Base-by-base conservation (phyloP, 768 basidiomycete species). In the Tulasnella sp. region DNA sequence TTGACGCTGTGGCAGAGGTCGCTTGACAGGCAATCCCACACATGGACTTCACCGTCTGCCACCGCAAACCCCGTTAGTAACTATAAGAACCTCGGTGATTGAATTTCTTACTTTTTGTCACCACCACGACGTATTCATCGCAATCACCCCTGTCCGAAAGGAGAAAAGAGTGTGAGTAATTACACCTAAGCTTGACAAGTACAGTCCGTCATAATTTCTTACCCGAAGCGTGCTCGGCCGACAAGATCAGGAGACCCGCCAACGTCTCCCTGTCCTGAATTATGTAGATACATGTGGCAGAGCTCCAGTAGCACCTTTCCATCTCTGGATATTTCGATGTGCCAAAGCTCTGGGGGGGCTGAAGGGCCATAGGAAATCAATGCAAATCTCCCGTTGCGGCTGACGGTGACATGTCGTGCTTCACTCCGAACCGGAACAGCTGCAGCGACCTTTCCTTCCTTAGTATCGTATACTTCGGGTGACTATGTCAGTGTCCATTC, bases 11-110 rank as follows among this genome's bases (percentile, higher is more conserved):
- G 93, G 3, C 95, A 87, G 1, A 94, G 87, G 12, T 54, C 28
- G 20, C 90, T 94, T 16, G 93, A 92, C 85, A 94, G 93, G 80
- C 91, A 90, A 83, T 96, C 94, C 94, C 94, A 96, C 18, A 95
- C 93, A 83, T 93, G 92, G 24, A 96, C 92, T 83, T 94, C 93
- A 5, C 94, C 94, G 81, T 90, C 94, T 83, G 60, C 31, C 42
- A 41, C 41, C 41, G 41, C n/a, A n/a, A 46, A 74, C 16, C n/a
- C 9, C 1, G 72, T 74, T 20, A 74, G 72, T 40, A 46, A 46
- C 4, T 1, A 1, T 40, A n/a, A 44, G 22, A 14, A 60, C 7
- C 3, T 34, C 22, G 11, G 16, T 48, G 73, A 76, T 46, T 0
- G 44, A 44, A 1, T 46, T 40, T 22, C 82, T 64, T 28, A 82